These are phyloP conservation scores for Neurospora sp. DNA, from an alignment of 495 filamentous ascomycete genomes.

Conservation along the genomic window DNA sequence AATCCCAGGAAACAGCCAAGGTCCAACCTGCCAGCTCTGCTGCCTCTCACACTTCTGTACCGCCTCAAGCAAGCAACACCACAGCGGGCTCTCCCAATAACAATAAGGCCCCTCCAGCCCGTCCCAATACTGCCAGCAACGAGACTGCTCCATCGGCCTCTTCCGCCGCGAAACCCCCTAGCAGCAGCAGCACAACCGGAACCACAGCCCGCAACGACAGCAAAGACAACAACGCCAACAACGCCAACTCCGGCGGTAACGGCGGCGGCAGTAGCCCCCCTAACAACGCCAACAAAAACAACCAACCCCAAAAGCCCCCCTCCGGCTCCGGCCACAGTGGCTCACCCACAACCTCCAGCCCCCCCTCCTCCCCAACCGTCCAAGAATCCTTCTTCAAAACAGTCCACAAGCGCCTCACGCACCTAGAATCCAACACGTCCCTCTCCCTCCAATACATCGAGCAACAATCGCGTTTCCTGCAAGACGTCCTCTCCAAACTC, in stretches of 20 bases:
- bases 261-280: not conserved
- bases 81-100: not conserved
- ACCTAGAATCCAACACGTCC: slow-evolving; percentile 85
- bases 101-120: not conserved
- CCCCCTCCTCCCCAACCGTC: slow-evolving; percentile 65
- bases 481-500: slow-evolving; percentile 82
- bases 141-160: not conserved
- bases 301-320: slow-evolving; percentile 26
- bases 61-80: not conserved
- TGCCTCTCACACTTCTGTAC: slow-evolving; percentile 1
- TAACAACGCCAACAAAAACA: slow-evolving; percentile 4
- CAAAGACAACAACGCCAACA: slow-evolving; percentile 6
- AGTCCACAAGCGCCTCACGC: slow-evolving; percentile 81
- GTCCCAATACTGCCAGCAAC: not conserved
- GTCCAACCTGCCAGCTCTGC: not conserved
- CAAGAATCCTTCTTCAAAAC: slow-evolving; percentile 98
- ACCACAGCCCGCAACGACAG: slow-evolving; percentile 2
- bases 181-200: not conserved
- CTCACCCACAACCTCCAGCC: slow-evolving; percentile 23
- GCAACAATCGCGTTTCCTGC: slow-evolving; percentile 83
- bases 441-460: slow-evolving; percentile 94
- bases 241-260: slow-evolving; percentile 1
- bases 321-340: slow-evolving; percentile 13
- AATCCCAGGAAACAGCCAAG: not conserved
- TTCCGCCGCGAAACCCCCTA: not conserved